Evolutionary conservation across 2,329 filamentous ascomycete genomes (phyloP).

Genomic region (Paraphaeosphaeria sporulosa): DNA sequence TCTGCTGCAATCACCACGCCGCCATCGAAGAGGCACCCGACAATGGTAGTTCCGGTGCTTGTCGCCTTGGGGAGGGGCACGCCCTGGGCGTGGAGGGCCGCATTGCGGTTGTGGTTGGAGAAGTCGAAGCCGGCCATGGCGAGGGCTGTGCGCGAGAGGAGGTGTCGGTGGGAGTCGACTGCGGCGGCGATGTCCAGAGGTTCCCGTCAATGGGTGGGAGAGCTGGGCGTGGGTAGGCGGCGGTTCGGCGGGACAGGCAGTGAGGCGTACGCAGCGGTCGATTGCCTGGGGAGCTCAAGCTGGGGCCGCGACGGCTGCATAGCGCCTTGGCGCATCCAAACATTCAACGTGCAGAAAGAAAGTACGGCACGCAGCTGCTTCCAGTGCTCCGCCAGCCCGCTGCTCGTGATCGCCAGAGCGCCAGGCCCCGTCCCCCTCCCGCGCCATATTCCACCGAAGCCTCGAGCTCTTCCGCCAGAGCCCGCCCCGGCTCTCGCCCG

Average conservation of each 20-base stretch:
- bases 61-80: slow-evolving; percentile 96
- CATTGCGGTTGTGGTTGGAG: slow-evolving; percentile 99
- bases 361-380: slow-evolving; percentile 10
- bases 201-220: not conserved
- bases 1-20: slow-evolving; percentile 99
- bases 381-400: slow-evolving; percentile 27
- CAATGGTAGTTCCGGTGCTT: slow-evolving; percentile 98
- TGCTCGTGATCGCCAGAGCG: slow-evolving; percentile 28
- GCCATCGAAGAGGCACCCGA: slow-evolving; percentile 94
- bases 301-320: slow-evolving; percentile 15
- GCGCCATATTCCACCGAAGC: slow-evolving; percentile 33
- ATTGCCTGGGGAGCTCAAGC: slow-evolving; percentile 32
- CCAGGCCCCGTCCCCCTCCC: slow-evolving; percentile 22
- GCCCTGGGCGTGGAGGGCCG: slow-evolving; percentile 90
- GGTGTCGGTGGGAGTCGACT: not conserved
- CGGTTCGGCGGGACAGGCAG: not conserved
- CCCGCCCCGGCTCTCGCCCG: slow-evolving; percentile 26
- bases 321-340: slow-evolving; percentile 13
- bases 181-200: not conserved
- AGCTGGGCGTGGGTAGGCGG: not conserved
- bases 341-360: slow-evolving; percentile 25
- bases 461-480: slow-evolving; percentile 34
- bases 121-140: slow-evolving; percentile 82
- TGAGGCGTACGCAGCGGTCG: slow-evolving; percentile 34
- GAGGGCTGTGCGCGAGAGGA: not conserved